These are phyloP conservation scores for Penicillium macrosclerotiorum DNA, from an alignment of 495 filamentous ascomycete genomes.

Conservation along the genomic window DNA sequence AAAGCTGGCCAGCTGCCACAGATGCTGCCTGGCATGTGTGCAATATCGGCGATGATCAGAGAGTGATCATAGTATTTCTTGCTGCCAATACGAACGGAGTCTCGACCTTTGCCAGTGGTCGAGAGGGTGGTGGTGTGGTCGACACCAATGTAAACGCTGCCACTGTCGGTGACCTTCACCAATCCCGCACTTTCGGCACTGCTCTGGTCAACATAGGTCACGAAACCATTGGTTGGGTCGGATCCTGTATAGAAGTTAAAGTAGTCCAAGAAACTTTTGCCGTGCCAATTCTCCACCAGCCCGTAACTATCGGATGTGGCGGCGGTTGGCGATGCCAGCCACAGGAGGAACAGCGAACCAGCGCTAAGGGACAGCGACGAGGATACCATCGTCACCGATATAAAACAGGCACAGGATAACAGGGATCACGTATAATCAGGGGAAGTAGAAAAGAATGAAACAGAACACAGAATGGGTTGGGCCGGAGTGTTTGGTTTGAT, in stretches of 20 bases:
- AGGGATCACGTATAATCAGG: neutral
- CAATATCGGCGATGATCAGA: conserved; percentile 70
- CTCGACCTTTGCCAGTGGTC: conserved; percentile 52
- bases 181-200: conserved; percentile 56
- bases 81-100: conserved; percentile 66
- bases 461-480: too few relatives aligned
- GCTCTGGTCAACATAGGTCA: conserved; percentile 58
- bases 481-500: neutral
- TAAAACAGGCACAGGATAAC: conserved; percentile 5
- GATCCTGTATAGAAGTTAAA: conserved; percentile 49
- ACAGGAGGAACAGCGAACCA: conserved; percentile 28
- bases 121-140: conserved; percentile 40
- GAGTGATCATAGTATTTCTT: conserved; percentile 66
- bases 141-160: conserved; percentile 51
- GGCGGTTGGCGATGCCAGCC: conserved; percentile 13
- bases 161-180: conserved; percentile 52
- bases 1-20: conserved; percentile 78
- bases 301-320: conserved; percentile 32
- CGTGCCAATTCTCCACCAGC: conserved; percentile 44
- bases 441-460: conserved; percentile 5
- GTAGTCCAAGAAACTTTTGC: conserved; percentile 48
- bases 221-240: conserved; percentile 70
- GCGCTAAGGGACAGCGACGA: conserved; percentile 23
- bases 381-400: conserved; percentile 17
- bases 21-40: conserved; percentile 67